Evolutionary conservation across 768 basidiomycete genomes (phyloP).

Genomic region (Saitozyma podzolica): DNA sequence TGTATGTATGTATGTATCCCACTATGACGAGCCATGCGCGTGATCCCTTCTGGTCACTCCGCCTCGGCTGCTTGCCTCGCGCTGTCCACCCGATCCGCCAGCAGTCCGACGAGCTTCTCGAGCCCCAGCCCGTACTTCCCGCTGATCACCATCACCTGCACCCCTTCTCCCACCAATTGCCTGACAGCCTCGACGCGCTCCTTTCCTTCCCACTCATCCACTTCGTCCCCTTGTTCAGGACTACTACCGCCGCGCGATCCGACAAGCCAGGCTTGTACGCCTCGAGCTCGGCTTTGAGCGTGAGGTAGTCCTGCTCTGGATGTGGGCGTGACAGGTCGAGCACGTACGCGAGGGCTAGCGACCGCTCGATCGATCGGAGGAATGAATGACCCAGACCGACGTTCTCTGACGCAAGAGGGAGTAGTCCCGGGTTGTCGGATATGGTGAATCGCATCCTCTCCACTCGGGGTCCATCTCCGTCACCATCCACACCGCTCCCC

Average conservation of each 20-base stretch:
- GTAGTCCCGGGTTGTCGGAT: conserved; percentile 94
- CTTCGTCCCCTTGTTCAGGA: conserved; percentile 92
- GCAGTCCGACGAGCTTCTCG: conserved; percentile 64
- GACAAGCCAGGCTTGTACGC: conserved; percentile 73
- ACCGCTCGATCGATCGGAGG: conserved; percentile 87
- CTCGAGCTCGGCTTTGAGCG: conserved; percentile 79
- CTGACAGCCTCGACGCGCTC: conserved; percentile 19
- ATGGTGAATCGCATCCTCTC: conserved; percentile 90
- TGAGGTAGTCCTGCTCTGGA: conserved; percentile 74
- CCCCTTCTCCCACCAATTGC: conserved; percentile 57
- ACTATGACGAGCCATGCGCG: no score
- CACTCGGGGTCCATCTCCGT: background rate
- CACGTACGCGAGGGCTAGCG: conserved; percentile 84
- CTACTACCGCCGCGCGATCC: conserved; percentile 70
- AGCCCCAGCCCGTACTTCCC: conserved; percentile 86
- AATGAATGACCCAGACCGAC: conserved; percentile 93
- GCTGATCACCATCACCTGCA: conserved; percentile 73
- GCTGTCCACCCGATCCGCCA: conserved; percentile 55
- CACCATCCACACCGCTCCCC: background rate
- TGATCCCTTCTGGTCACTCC: no score
- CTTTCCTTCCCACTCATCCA: conserved; percentile 56
- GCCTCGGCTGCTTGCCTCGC: background rate
- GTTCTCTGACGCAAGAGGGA: conserved; percentile 78
- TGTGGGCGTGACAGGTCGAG: conserved; percentile 75
- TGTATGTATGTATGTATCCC: no score